Evolutionary conservation across 352 stramenopile species (phyloP).

Genomic region (Peronosclerospora sorghi): DNA sequence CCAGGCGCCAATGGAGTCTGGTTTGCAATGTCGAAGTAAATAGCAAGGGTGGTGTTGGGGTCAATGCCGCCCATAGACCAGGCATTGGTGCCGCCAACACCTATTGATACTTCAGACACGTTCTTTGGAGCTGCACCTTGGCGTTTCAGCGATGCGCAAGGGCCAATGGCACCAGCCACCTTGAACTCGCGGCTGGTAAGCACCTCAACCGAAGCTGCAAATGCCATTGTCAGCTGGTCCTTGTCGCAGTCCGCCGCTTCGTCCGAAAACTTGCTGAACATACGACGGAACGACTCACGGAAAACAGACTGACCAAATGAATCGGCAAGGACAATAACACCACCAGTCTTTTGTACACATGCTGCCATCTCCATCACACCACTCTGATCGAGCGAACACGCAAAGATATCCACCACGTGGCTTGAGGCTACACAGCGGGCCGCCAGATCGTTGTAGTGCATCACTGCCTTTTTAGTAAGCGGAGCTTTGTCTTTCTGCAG

Average conservation of each 20-base stretch:
- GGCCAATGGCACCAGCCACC: slow-evolving; percentile 95
- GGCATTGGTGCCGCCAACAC: slow-evolving; percentile 78
- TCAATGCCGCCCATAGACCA: slow-evolving; percentile 98
- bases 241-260: slow-evolving; percentile 91
- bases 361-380: slow-evolving; percentile 98
- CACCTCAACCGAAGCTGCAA: slow-evolving; percentile 92
- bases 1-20: slow-evolving; percentile 52
- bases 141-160: slow-evolving; percentile 94
- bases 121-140: slow-evolving; percentile 82
- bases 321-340: slow-evolving; percentile 97
- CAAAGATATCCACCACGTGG: slow-evolving; percentile 98
- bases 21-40: slow-evolving; percentile 99
- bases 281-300: slow-evolving; percentile 95
- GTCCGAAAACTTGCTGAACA: slow-evolving; percentile 95
- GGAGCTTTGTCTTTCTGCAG: slow-evolving; percentile 91
- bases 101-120: slow-evolving; percentile 96
- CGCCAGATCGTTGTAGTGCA: slow-evolving; percentile 93
- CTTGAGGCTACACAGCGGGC: slow-evolving; percentile 85
- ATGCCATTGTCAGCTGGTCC: slow-evolving; percentile 94
- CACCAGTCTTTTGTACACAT: slow-evolving; percentile 96
- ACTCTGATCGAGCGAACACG: slow-evolving; percentile 94
- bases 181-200: slow-evolving; percentile 98
- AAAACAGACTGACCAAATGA: slow-evolving; percentile 98
- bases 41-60: slow-evolving; percentile 93
- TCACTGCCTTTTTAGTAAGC: slow-evolving; percentile 90